These are phyloP conservation scores for Bacidia rubella DNA, from an alignment of 495 filamentous ascomycete genomes.

Conservation along the genomic window DNA sequence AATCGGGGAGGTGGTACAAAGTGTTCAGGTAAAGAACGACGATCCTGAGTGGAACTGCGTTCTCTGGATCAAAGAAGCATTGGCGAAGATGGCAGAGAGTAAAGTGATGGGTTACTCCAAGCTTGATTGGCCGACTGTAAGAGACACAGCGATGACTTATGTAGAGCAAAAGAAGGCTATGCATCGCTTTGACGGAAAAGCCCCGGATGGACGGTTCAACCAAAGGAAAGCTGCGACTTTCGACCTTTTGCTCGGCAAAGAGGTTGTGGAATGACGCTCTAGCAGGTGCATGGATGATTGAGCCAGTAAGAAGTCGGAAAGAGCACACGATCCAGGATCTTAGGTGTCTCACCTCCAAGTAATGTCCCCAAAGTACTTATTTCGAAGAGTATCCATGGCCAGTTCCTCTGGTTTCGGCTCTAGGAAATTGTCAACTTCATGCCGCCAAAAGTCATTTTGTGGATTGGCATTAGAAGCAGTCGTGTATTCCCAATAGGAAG, in stretches of 20 bases:
- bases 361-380: slow-evolving; percentile 21
- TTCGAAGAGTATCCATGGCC: slow-evolving; percentile 33
- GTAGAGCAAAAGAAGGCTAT: slow-evolving; percentile 24
- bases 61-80: slow-evolving; percentile 29
- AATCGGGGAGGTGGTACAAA: no score
- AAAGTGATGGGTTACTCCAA: slow-evolving; percentile 25
- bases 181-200: slow-evolving; percentile 24
- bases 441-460: slow-evolving; percentile 31
- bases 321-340: no score
- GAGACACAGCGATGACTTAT: slow-evolving; percentile 25
- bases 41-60: slow-evolving; percentile 29
- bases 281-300: background rate
- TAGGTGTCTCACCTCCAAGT: no score
- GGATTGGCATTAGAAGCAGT: slow-evolving; percentile 36
- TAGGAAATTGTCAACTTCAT: slow-evolving; percentile 38
- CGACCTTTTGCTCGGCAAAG: background rate
- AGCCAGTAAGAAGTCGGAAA: no score
- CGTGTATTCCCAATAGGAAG: slow-evolving; percentile 40
- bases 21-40: no score
- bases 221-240: background rate
- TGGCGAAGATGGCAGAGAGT: slow-evolving; percentile 21
- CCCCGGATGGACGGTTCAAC: no score
- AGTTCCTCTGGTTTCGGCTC: slow-evolving; percentile 31
- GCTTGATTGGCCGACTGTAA: slow-evolving; percentile 25
- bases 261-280: background rate